Conservation (phyloP, 805 yeast genomes). For the Alloascoidea hylecoeti region DNA sequence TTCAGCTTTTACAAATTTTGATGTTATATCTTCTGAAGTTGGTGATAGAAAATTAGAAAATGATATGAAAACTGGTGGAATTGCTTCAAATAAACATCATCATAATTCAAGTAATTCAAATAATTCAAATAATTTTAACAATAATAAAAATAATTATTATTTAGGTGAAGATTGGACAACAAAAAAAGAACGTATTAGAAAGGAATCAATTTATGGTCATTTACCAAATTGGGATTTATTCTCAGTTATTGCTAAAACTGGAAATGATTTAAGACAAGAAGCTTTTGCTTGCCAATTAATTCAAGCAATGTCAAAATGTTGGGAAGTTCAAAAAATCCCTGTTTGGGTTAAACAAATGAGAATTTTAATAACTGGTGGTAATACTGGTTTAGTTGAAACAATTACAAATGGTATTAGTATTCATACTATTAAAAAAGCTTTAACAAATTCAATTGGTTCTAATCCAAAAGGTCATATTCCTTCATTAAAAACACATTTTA, state of each 20-base stretch:
- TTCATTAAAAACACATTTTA: slow-evolving; percentile 67
- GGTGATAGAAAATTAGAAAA: slow-evolving; percentile 90
- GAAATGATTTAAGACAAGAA: slow-evolving; percentile 91
- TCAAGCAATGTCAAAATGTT: slow-evolving; percentile 71
- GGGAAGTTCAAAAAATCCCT: slow-evolving; percentile 56
- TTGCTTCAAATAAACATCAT: slow-evolving; percentile 16
- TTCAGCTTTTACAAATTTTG: slow-evolving; percentile 29
- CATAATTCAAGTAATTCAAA: slow-evolving; percentile 16
- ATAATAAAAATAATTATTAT: slow-evolving; percentile 25
- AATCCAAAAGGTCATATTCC: slow-evolving; percentile 60
- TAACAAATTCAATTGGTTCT: slow-evolving; percentile 68
- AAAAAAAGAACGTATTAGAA: slow-evolving; percentile 68
- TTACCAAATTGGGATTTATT: slow-evolving; percentile 87
- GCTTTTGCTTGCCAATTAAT: slow-evolving; percentile 96
- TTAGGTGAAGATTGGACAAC: slow-evolving; percentile 89
- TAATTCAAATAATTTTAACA: neutral
- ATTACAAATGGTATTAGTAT: slow-evolving; percentile 89
- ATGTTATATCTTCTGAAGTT: slow-evolving; percentile 48
- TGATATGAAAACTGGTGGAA: slow-evolving; percentile 77
- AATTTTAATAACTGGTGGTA: slow-evolving; percentile 80
- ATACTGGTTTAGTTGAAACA: slow-evolving; percentile 88
- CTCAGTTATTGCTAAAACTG: slow-evolving; percentile 93
- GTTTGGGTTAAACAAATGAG: slow-evolving; percentile 94
- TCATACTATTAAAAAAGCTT: slow-evolving; percentile 87
- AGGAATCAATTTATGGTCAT: slow-evolving; percentile 71